Conservation (phyloP, 2,329 filamentous ascomycete genomes). For the Neofusicoccum sp. region DNA sequence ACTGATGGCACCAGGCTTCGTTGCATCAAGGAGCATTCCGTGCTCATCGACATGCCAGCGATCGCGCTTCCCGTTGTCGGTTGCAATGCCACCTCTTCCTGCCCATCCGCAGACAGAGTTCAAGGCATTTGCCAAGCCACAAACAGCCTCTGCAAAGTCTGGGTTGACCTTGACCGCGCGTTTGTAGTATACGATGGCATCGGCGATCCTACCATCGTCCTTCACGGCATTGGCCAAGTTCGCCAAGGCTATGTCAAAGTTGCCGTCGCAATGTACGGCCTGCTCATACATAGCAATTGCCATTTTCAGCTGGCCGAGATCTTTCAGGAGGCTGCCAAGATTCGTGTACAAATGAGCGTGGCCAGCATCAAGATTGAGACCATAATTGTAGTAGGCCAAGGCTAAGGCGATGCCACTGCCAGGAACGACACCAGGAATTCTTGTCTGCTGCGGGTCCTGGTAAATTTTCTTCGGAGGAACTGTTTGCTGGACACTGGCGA, state of each 20-base stretch:
- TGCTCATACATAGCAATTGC: conserved; percentile 98
- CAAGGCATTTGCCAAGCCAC: conserved; percentile 88
- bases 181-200: conserved; percentile 90
- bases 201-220: conserved; percentile 87
- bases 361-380: conserved; percentile 78
- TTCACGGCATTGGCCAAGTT: conserved; percentile 98
- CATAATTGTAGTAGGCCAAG: conserved; percentile 93
- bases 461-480: conserved; percentile 44
- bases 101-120: conserved; percentile 97
- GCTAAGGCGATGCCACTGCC: conserved; percentile 88
- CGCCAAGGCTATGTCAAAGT: conserved; percentile 94
- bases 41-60: conserved; percentile 90
- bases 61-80: conserved; percentile 74
- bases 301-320: conserved; percentile 87
- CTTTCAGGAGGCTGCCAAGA: conserved; percentile 89
- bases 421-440: conserved; percentile 76
- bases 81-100: conserved; percentile 80
- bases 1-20: conserved; percentile 60
- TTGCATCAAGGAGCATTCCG: conserved; percentile 79
- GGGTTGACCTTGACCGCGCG: conserved; percentile 90
- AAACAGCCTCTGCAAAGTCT: conserved; percentile 95
- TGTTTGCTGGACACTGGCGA: conserved; percentile 88
- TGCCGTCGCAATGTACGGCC: conserved; percentile 88
- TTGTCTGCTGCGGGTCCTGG: conserved; percentile 37
- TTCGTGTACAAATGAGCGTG: conserved; percentile 98